Evolutionary conservation across 169 alveolate species (phyloP).

Genomic region (Pseudocohnilembus persalinus): DNA sequence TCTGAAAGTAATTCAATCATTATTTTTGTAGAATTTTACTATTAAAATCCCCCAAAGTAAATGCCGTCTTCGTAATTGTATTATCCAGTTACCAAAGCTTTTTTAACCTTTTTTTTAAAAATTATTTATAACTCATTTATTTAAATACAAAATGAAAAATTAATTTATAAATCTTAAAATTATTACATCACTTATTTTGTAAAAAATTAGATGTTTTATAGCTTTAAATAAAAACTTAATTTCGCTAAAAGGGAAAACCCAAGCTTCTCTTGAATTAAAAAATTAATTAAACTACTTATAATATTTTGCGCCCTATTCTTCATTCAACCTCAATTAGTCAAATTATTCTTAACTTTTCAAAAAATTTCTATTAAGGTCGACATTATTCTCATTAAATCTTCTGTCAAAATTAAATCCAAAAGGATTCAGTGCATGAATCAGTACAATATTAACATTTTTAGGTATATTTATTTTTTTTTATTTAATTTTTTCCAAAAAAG

Average conservation of each 20-base stretch:
- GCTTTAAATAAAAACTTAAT: not conserved
- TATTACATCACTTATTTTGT: too few relatives aligned
- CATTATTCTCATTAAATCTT: not conserved
- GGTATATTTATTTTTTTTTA: not conserved
- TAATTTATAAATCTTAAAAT: too few relatives aligned
- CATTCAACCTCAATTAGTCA: not conserved
- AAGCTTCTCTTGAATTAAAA: not conserved
- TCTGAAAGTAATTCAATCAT: not conserved
- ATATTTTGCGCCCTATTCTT: not conserved
- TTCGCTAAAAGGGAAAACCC: not conserved
- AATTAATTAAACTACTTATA: too few relatives aligned
- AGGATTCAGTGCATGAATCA: not conserved
- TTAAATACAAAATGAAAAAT: not conserved
- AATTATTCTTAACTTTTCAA: not conserved
- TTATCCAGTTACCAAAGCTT: not conserved
- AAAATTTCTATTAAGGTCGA: not conserved
- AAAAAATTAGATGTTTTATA: too few relatives aligned
- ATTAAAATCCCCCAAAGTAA: not conserved
- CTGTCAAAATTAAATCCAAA: not conserved
- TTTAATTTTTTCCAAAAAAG: not conserved
- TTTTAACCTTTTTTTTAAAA: too few relatives aligned
- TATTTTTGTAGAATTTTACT: not conserved
- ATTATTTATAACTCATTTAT: not conserved
- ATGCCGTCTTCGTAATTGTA: not conserved
- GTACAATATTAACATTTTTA: not conserved